Evolutionary conservation across 192 early-diverging fungal species (phyloP).

Genomic region (Spizellomyces punctatus): DNA sequence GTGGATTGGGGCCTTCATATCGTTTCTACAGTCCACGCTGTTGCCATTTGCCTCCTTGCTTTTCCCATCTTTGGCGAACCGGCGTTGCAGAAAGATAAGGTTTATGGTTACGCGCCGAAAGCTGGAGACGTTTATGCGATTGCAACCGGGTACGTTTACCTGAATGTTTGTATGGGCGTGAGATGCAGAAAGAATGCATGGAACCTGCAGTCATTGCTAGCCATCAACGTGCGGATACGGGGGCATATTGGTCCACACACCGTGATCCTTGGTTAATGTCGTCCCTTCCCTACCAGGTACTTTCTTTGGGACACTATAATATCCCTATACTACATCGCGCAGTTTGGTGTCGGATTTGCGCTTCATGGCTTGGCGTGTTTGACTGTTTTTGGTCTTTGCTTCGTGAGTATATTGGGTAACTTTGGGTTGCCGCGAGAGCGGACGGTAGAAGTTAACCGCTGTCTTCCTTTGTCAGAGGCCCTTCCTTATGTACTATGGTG

Average conservation of each 20-base stretch:
- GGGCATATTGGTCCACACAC: background rate
- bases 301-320: slow-evolving; percentile 90
- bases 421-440: background rate
- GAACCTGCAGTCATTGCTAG: no score
- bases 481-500: slow-evolving; percentile 84
- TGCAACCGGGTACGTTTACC: slow-evolving; percentile 68
- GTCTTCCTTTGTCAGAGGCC: slow-evolving; percentile 58
- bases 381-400: slow-evolving; percentile 72
- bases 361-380: slow-evolving; percentile 80
- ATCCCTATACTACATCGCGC: slow-evolving; percentile 64
- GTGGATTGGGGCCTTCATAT: slow-evolving; percentile 75
- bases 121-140: slow-evolving; percentile 65
- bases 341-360: slow-evolving; percentile 78
- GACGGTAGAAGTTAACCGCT: background rate
- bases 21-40: slow-evolving; percentile 77
- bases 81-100: slow-evolving; percentile 64
- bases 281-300: slow-evolving; percentile 56
- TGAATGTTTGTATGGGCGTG: no score
- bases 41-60: slow-evolving; percentile 64
- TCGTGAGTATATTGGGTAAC: slow-evolving; percentile 49
- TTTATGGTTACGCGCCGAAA: background rate
- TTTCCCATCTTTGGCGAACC: slow-evolving; percentile 70
- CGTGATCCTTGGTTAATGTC: background rate
- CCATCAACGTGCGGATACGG: background rate
- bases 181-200: no score